Conservation (phyloP, 1,284 basidiomycete species). For the Ustilago hordei region DNA sequence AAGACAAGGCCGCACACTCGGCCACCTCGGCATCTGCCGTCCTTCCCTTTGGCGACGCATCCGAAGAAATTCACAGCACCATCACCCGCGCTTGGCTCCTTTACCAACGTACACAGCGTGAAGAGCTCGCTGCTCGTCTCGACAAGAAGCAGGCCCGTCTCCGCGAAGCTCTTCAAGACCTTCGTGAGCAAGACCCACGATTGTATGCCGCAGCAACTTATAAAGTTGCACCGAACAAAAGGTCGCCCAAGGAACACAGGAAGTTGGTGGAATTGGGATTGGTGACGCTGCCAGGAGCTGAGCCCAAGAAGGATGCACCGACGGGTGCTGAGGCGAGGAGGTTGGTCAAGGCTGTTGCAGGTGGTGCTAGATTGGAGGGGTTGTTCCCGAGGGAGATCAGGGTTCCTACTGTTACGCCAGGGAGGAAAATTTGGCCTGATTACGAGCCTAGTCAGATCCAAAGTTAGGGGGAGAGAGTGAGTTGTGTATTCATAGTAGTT, state of each 20-base stretch:
- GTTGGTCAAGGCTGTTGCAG: conserved; percentile 50
- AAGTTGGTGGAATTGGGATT: conserved; percentile 59
- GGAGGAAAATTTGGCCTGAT: conserved; percentile 52
- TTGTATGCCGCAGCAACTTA: conserved; percentile 61
- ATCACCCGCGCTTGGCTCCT: conserved; percentile 92
- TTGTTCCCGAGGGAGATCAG: conserved; percentile 67
- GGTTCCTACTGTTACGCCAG: conserved; percentile 63
- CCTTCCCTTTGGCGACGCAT: conserved; percentile 41
- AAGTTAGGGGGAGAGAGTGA: too few relatives aligned
- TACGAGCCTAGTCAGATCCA: conserved; percentile 14
- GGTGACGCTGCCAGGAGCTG: conserved; percentile 25
- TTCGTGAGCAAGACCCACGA: conserved; percentile 34
- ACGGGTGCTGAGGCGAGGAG: conserved; percentile 50
- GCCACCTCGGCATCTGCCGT: conserved; percentile 42
- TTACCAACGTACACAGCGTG: conserved; percentile 80
- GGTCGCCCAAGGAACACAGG: conserved; percentile 60
- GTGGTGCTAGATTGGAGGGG: conserved; percentile 60
- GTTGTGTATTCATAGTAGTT: conserved; percentile 15
- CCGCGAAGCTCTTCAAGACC: conserved; percentile 57
- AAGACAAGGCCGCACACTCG: conserved; percentile 31
- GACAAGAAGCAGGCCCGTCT: conserved; percentile 54
- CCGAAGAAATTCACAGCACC: conserved; percentile 86
- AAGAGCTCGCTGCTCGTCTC: conserved; percentile 65
- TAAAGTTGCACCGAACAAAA: conserved; percentile 59
- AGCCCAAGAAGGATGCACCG: conserved; percentile 34